These are phyloP conservation scores for Microbotryum silenes-acaulis DNA, from an alignment of 1,284 basidiomycete species.

Conservation along the genomic window DNA sequence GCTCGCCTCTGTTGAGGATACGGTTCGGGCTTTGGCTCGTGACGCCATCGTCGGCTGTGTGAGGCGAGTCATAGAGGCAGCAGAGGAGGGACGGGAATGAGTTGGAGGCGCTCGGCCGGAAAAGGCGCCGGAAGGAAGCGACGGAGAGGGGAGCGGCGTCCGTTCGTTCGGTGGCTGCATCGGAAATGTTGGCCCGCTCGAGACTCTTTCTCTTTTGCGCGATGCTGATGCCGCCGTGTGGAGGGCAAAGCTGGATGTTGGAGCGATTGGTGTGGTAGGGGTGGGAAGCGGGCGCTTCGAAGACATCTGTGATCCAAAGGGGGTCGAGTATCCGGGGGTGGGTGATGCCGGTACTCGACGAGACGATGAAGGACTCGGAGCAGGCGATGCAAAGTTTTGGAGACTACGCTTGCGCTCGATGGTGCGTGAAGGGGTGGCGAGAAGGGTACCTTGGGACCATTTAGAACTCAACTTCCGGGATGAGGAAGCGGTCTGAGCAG, in stretches of 20 bases:
- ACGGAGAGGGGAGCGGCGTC: neutral
- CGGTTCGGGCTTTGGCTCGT: slow-evolving; percentile 1
- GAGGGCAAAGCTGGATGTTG: slow-evolving; percentile 15
- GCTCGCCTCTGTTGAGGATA: slow-evolving; percentile 1
- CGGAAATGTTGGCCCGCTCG: neutral
- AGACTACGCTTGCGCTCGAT: slow-evolving; percentile 17
- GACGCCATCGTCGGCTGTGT: slow-evolving; percentile 9
- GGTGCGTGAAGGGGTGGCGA: neutral
- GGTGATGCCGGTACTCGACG: slow-evolving; percentile 1
- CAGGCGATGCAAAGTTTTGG: slow-evolving; percentile 7
- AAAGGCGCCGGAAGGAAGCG: slow-evolving; percentile 1
- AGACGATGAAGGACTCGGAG: neutral
- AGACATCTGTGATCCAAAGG: neutral
- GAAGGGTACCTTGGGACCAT: slow-evolving; percentile 10
- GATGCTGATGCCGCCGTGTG: slow-evolving; percentile 20
- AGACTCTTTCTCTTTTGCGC: slow-evolving; percentile 16
- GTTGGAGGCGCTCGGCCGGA: neutral
- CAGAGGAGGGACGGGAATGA: neutral
- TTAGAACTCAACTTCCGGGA: slow-evolving; percentile 2
- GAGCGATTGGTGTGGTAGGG: neutral
- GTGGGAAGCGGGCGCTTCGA: slow-evolving; percentile 3
- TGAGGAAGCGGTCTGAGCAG: neutral
- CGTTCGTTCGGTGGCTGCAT: no score
- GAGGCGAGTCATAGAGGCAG: neutral
- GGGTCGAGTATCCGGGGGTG: neutral